Percentiles rank a stretch among this genome's conserved stretches.
Conservation (phyloP, 2,329 filamentous ascomycete species). For the Diaporthe vexans region DNA sequence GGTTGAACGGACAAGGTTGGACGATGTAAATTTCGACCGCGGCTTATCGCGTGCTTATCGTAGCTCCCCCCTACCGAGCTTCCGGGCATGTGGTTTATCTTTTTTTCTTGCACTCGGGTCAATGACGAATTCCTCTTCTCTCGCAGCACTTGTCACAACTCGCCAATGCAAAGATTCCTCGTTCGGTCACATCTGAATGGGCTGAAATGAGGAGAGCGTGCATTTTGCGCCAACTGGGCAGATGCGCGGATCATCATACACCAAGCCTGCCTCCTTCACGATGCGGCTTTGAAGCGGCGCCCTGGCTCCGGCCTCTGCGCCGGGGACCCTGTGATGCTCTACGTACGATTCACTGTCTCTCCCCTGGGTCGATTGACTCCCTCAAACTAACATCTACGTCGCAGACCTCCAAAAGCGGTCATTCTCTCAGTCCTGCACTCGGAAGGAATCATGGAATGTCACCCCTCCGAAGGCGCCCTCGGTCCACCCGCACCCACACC, state of each 20-base stretch:
- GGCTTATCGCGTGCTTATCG: conserved; percentile 41
- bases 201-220: conserved; percentile 51
- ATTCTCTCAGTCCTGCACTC: conserved; percentile 8
- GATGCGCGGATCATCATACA: conserved; percentile 42
- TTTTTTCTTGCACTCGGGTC: background rate
- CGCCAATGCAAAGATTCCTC: conserved; percentile 1
- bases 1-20: background rate
- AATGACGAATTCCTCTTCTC: background rate
- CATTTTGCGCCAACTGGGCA: conserved; percentile 49
- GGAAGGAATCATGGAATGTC: conserved; percentile 48
- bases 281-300: conserved; percentile 22
- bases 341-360: background rate
- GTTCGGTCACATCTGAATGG: conserved; percentile 44
- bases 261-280: background rate
- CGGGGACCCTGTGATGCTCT: conserved; percentile 24
- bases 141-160: background rate
- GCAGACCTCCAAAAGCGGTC: conserved; percentile 8
- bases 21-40: conserved; percentile 39
- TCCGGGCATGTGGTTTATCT: conserved; percentile 20
- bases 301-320: conserved; percentile 28
- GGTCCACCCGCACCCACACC: conserved; percentile 50
- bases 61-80: conserved; percentile 27
- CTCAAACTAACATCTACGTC: background rate
- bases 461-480: conserved; percentile 52
- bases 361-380: background rate